These are phyloP conservation scores for Syzygium malaccense DNA, from an alignment of 441 rosid genomes.

Conservation along the genomic window DNA sequence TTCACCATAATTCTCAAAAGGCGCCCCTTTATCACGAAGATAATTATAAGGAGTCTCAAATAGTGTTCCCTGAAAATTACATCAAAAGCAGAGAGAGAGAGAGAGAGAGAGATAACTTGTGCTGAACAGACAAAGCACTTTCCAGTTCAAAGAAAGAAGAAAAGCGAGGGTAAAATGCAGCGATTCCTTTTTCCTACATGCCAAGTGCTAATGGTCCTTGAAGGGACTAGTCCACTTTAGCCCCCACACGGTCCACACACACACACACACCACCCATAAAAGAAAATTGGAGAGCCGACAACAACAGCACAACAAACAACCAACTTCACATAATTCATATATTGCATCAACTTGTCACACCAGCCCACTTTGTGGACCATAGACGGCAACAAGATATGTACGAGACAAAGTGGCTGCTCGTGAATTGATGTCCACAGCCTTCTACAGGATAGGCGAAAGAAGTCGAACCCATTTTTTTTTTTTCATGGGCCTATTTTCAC, in stretches of 20 bases:
- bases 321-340: slow-evolving; percentile 24
- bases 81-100: slow-evolving; percentile 49
- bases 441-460: background rate
- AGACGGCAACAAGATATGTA: background rate
- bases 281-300: slow-evolving; percentile 34
- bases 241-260: slow-evolving; percentile 8
- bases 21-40: slow-evolving; percentile 12
- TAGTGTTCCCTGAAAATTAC: slow-evolving; percentile 17
- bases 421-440: background rate
- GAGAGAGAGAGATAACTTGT: slow-evolving; percentile 15
- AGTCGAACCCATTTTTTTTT: background rate
- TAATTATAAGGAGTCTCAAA: slow-evolving; percentile 15
- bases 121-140: slow-evolving; percentile 50
- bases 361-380: background rate
- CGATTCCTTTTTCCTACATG: slow-evolving; percentile 20
- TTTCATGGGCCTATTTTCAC: background rate
- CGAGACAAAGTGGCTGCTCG: background rate
- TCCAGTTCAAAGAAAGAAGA: slow-evolving; percentile 16
- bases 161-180: slow-evolving; percentile 9
- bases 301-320: slow-evolving; percentile 34
- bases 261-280: slow-evolving; percentile 10
- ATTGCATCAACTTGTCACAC: slow-evolving; percentile 17
- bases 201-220: slow-evolving; percentile 55
- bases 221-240: slow-evolving; percentile 53
- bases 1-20: background rate